Conservation (phyloP, 2,329 filamentous ascomycete genomes). For the Sporothrix phasma region DNA sequence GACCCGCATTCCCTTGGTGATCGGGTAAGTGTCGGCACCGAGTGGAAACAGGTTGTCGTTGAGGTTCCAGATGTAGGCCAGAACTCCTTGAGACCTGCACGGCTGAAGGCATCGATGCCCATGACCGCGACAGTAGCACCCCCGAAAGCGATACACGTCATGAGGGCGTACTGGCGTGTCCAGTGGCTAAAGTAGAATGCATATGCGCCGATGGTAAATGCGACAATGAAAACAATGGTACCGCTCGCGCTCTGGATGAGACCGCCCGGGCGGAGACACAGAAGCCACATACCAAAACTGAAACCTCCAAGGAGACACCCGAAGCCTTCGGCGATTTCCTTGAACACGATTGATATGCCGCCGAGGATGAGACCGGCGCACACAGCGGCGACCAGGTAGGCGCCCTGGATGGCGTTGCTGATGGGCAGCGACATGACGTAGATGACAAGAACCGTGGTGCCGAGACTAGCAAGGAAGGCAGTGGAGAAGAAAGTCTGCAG, state of each 20-base stretch:
- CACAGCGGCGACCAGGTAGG: conserved; percentile 70
- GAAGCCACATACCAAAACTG: conserved; percentile 81
- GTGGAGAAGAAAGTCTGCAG: conserved; percentile 74
- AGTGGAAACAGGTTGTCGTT: conserved; percentile 74
- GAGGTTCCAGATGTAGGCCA: conserved; percentile 82
- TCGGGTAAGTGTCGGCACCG: conserved; percentile 65
- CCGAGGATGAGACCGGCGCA: conserved; percentile 67
- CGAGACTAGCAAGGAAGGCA: conserved; percentile 60
- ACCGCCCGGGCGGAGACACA: conserved; percentile 67
- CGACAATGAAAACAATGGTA: conserved; percentile 66
- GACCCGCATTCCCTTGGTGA: conserved; percentile 77
- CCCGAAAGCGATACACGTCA: conserved; percentile 65
- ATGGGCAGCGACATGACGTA: conserved; percentile 81
- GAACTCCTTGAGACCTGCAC: conserved; percentile 89
- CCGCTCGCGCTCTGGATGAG: conserved; percentile 52
- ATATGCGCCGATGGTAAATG: conserved; percentile 58
- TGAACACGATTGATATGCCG: conserved; percentile 64
- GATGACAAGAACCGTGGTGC: conserved; percentile 70
- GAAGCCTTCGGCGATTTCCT: conserved; percentile 70
- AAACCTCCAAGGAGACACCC: conserved; percentile 83
- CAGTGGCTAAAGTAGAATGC: conserved; percentile 68
- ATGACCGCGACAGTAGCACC: conserved; percentile 71
- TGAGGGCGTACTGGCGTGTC: conserved; percentile 69
- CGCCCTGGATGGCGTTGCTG: conserved; percentile 67
- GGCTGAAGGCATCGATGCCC: conserved; percentile 83